These are phyloP conservation scores for Melaleuca alternifolia DNA, from an alignment of 345 rosid genomes.

Conservation along the genomic window DNA sequence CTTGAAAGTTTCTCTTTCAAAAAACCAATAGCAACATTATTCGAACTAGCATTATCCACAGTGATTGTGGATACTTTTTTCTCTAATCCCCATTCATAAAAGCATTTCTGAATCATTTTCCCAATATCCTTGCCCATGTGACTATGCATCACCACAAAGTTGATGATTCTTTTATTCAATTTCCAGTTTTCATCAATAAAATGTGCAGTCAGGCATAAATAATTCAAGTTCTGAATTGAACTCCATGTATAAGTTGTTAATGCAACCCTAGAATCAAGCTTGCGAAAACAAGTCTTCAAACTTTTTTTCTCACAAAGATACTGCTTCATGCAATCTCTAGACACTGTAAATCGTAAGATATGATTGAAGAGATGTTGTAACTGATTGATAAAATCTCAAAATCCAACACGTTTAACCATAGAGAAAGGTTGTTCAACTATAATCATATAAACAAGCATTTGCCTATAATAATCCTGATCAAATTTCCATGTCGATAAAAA, in stretches of 20 bases:
- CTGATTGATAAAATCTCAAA: not conserved
- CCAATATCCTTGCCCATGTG: not conserved
- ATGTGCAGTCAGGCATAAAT: not conserved
- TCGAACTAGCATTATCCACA: no score
- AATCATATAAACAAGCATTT: not conserved
- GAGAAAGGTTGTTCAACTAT: not conserved
- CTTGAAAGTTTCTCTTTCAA: no score
- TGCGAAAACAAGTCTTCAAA: not conserved
- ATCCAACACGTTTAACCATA: accelerated
- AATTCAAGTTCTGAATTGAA: not conserved
- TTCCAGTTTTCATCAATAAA: not conserved
- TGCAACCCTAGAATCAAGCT: not conserved
- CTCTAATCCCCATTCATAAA: not conserved
- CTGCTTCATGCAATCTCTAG: not conserved
- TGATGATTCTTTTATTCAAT: not conserved
- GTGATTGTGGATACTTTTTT: not conserved
- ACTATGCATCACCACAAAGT: not conserved
- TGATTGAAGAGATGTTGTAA: not conserved
- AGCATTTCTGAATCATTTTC: not conserved
- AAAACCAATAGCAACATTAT: no score
- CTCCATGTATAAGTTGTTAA: accelerated
- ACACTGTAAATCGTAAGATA: not conserved
- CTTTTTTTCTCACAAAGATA: not conserved
- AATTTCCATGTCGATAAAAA: not conserved
- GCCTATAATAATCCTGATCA: not conserved